These are phyloP conservation scores for Phialophora verrucosa DNA, from an alignment of 2,329 filamentous ascomycete species.

Conservation along the genomic window DNA sequence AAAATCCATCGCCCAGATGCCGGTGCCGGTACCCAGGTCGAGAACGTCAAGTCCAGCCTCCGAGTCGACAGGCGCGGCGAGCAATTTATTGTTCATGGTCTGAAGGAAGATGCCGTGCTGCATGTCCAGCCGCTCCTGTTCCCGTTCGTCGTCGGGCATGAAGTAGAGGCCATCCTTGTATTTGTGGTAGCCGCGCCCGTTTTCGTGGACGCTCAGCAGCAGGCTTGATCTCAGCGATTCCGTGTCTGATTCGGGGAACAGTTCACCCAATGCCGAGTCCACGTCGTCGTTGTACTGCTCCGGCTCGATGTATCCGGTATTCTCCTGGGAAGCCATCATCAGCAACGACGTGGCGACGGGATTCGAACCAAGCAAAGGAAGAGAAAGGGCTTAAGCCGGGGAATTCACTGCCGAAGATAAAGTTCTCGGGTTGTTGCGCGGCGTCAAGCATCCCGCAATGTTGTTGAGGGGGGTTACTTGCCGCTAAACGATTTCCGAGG, in stretches of 20 bases:
- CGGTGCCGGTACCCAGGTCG: slow-evolving; percentile 30
- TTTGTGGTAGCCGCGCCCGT: slow-evolving; percentile 34
- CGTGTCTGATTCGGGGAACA: slow-evolving; percentile 12
- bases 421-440: background rate
- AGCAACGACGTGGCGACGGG: background rate
- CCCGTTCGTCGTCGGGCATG: slow-evolving; percentile 50
- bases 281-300: background rate
- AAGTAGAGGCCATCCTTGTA: slow-evolving; percentile 35
- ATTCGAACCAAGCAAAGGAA: background rate
- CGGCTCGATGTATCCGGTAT: slow-evolving; percentile 3
- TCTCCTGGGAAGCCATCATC: background rate
- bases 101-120: slow-evolving; percentile 40
- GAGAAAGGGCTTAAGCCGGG: background rate
- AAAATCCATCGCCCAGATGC: slow-evolving; percentile 35
- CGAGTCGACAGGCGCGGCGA: slow-evolving; percentile 46
- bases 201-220: slow-evolving; percentile 24
- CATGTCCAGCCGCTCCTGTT: slow-evolving; percentile 46
- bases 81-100: slow-evolving; percentile 45
- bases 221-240: slow-evolving; percentile 1
- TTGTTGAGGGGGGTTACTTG: background rate
- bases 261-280: slow-evolving; percentile 4
- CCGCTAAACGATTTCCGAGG: background rate
- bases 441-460: background rate
- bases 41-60: slow-evolving; percentile 42
- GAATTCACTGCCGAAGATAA: background rate